Percentiles rank a stretch among this genome's conserved stretches.
Conservation (phyloP, 139 green algal species). For the Astrephomene gubernaculifera region DNA sequence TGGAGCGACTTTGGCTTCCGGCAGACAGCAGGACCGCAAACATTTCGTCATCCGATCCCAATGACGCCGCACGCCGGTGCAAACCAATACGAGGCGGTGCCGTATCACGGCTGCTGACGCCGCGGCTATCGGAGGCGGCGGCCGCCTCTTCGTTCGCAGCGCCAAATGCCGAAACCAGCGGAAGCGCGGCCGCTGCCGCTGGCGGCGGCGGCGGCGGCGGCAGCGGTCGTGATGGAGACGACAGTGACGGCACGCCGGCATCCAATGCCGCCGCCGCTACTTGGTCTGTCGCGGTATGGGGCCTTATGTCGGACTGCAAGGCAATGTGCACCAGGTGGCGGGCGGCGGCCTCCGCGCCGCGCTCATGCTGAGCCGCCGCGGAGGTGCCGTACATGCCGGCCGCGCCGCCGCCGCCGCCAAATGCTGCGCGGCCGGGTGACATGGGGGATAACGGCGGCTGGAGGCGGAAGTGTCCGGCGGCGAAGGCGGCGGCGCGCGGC, state of each 20-base stretch:
- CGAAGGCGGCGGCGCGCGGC: background rate
- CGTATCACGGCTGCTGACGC: background rate
- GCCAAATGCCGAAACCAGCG: background rate
- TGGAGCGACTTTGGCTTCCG: background rate
- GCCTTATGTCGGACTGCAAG: constrained; percentile 29
- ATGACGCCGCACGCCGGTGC: background rate
- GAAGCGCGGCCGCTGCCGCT: background rate
- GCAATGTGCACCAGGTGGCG: background rate
- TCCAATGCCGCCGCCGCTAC: constrained; percentile 18
- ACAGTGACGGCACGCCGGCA: background rate
- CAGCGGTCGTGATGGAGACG: background rate
- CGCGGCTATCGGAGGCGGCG: background rate
- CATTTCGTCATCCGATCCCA: background rate
- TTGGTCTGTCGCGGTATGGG: background rate
- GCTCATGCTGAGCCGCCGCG: background rate
- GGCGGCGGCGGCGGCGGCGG: background rate
- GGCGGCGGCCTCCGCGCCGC: background rate
- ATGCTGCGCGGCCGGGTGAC: background rate
- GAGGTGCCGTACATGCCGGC: background rate
- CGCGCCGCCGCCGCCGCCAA: background rate
- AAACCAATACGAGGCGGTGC: background rate
- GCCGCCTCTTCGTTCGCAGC: too few relatives aligned
- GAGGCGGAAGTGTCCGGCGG: background rate
- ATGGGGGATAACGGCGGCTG: too few relatives aligned
- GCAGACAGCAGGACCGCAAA: background rate